Evolutionary conservation across 2,329 filamentous ascomycete genomes (phyloP).

Genomic region (Rachicladosporium sp.): DNA sequence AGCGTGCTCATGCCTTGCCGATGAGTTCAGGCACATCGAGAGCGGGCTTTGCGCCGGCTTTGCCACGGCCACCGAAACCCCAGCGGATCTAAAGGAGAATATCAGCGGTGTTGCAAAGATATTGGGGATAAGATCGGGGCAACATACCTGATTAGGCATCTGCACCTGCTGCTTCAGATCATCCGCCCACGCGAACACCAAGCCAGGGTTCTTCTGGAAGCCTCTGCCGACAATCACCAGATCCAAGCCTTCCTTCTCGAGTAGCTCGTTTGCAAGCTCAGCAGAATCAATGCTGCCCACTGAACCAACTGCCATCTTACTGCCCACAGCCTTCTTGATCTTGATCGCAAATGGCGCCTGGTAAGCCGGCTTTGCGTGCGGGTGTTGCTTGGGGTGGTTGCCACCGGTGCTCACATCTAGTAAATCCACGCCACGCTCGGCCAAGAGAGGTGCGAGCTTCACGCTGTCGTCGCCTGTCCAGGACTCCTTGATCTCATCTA

Average conservation of each 20-base stretch:
- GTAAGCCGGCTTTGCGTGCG: constrained; percentile 52
- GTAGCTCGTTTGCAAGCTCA: constrained; percentile 52
- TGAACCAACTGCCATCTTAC: constrained; percentile 56
- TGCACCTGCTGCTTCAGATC: constrained; percentile 58
- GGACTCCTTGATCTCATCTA: constrained; percentile 37
- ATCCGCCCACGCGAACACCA: constrained; percentile 55
- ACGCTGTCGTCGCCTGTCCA: constrained; percentile 58
- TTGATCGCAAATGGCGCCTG: constrained; percentile 61
- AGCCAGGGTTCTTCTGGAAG: constrained; percentile 71
- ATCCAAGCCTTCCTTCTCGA: constrained; percentile 44
- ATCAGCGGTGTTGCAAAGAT: no score
- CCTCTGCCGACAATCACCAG: constrained; percentile 61
- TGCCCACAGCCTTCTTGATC: constrained; percentile 61
- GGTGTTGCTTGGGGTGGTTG: constrained; percentile 44
- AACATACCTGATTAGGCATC: constrained; percentile 51
- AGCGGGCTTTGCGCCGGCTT: constrained; percentile 14
- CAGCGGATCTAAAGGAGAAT: constrained; percentile 33
- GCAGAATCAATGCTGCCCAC: constrained; percentile 64
- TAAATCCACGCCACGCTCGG: constrained; percentile 63
- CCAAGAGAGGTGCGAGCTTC: constrained; percentile 53
- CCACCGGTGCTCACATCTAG: constrained; percentile 73
- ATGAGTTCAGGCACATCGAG: constrained; percentile 5
- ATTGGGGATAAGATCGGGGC: no score
- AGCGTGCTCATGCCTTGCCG: not conserved
- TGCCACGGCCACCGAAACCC: constrained; percentile 40